These are phyloP conservation scores for Rhodotorula diobovata DNA, from an alignment of 768 basidiomycete species.

Conservation along the genomic window DNA sequence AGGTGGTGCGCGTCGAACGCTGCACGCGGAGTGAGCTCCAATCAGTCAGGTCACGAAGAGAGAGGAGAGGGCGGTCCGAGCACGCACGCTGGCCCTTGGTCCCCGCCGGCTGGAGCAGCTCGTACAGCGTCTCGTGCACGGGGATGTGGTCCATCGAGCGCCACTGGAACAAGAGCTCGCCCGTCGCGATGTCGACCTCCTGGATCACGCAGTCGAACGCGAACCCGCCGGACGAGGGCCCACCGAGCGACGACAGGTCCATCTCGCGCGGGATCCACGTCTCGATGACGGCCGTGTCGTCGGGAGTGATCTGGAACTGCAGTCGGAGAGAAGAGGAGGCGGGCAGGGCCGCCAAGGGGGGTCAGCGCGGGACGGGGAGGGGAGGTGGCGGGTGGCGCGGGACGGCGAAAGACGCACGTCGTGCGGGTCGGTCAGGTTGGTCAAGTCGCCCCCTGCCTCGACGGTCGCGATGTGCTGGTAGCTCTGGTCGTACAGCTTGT, in stretches of 20 bases:
- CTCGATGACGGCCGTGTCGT: conserved; percentile 41
- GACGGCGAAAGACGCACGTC: background rate
- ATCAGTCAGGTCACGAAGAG: background rate
- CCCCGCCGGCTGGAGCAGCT: background rate
- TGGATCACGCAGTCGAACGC: conserved; percentile 39
- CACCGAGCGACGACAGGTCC: conserved; percentile 36
- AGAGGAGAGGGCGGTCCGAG: too few species aligned
- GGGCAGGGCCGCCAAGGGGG: too few species aligned
- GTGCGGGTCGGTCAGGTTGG: conserved; percentile 1
- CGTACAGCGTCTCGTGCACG: conserved; percentile 36
- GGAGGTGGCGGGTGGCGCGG: too few species aligned
- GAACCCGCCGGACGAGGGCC: conserved; percentile 20
- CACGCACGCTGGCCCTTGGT: background rate
- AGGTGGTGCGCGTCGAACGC: conserved; percentile 38
- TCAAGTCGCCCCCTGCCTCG: background rate
- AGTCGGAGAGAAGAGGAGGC: too few species aligned
- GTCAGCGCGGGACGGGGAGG: too few species aligned
- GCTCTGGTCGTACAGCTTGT: conserved; percentile 5
- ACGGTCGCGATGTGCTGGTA: background rate
- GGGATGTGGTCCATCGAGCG: conserved; percentile 41
- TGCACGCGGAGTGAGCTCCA: background rate
- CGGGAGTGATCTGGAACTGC: conserved; percentile 39
- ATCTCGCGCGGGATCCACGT: conserved; percentile 23
- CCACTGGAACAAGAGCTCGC: conserved; percentile 43
- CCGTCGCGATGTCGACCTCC: conserved; percentile 42